Conservation (phyloP, 306 rosid genomes). For the Rosa lucieae region DNA sequence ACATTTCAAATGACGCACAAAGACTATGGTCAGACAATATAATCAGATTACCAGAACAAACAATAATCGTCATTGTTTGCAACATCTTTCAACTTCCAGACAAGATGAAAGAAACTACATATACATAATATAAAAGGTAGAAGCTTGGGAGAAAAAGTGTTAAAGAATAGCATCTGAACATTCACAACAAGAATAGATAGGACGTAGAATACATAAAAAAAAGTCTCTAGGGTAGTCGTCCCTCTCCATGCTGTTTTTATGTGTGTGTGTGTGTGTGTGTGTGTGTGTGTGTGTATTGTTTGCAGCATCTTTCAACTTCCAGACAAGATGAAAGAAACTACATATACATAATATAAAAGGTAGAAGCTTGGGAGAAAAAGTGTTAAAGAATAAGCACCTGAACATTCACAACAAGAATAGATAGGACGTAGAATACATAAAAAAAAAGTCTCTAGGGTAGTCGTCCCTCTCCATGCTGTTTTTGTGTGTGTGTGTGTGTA, state of each 20-base stretch:
- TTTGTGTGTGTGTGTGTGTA: no score
- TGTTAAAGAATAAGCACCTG: slow-evolving; percentile 49
- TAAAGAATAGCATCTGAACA: slow-evolving; percentile 56
- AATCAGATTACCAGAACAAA: not conserved
- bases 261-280: no score
- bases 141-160: not conserved
- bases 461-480: no score
- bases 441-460: no score
- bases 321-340: not conserved
- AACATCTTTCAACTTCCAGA: slow-evolving; percentile 1
- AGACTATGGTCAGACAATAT: not conserved
- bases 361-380: not conserved
- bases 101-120: not conserved
- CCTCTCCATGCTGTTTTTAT: no score
- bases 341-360: not conserved
- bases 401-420: slow-evolving; percentile 76
- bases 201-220: not conserved
- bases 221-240: no score
- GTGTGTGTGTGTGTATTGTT: not conserved
- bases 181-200: slow-evolving; percentile 84
- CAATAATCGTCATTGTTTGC: not conserved
- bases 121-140: not conserved
- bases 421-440: slow-evolving; percentile 34
- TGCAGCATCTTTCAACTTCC: slow-evolving; percentile 7
- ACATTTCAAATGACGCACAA: not conserved